These are phyloP conservation scores for Stephanodiscus triporus DNA, from an alignment of 108 stramenopile genomes.

Conservation along the genomic window DNA sequence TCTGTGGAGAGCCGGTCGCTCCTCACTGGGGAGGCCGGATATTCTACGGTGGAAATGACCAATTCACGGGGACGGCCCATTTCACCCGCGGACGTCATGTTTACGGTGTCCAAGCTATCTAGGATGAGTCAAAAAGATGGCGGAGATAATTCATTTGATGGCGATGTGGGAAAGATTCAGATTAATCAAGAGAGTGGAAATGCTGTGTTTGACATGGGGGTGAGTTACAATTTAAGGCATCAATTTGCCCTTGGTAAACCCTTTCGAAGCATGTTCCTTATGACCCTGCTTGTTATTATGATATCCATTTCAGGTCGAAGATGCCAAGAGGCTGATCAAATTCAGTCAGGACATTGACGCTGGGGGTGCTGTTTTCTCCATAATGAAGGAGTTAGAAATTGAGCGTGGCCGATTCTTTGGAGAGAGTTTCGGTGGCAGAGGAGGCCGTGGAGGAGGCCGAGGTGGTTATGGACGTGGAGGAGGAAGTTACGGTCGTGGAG, in stretches of 20 bases:
- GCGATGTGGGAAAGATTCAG: slow-evolving; percentile 86
- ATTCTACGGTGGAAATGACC: slow-evolving; percentile 81
- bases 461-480: slow-evolving; percentile 48
- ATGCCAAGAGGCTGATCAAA: slow-evolving; percentile 81
- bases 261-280: neutral
- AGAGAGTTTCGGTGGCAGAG: slow-evolving; percentile 32
- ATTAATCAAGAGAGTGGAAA: slow-evolving; percentile 65
- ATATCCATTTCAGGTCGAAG: slow-evolving; percentile 56
- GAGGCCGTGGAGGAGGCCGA: slow-evolving; percentile 60
- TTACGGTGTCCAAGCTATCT: slow-evolving; percentile 82
- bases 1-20: slow-evolving; percentile 76
- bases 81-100: slow-evolving; percentile 86
- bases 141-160: slow-evolving; percentile 70
- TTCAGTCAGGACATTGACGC: slow-evolving; percentile 80
- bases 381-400: slow-evolving; percentile 78
- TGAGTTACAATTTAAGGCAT: slow-evolving; percentile 36
- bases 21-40: slow-evolving; percentile 83
- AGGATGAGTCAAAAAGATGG: slow-evolving; percentile 70
- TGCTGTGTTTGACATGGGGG: slow-evolving; percentile 86
- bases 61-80: slow-evolving; percentile 64
- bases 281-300: neutral
- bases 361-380: slow-evolving; percentile 70
- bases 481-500: slow-evolving; percentile 30
- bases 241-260: neutral
- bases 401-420: slow-evolving; percentile 80